phyloP scores from a whole-genome alignment of 352 stramenopile species.

The Phytophthora sp. region DNA sequence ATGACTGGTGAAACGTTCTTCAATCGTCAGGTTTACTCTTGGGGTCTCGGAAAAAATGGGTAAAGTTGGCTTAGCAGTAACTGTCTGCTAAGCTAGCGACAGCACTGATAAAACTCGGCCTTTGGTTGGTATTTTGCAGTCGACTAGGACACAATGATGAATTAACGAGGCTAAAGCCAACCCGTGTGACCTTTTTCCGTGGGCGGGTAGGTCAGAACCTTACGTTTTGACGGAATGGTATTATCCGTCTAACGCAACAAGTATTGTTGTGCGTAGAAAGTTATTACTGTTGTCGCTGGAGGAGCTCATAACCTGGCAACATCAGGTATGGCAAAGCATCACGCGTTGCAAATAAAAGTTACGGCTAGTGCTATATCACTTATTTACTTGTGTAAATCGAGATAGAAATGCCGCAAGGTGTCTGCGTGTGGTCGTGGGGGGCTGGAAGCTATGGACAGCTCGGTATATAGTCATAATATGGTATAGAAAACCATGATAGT shows the following conservation, averaged over 20 bases:
- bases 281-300: conserved; percentile 55
- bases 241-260: too few species aligned
- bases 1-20: conserved; percentile 68
- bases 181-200: conserved; percentile 72
- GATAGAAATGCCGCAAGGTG: conserved; percentile 57
- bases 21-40: conserved; percentile 84
- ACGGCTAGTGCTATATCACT: background rate
- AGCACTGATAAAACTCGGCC: background rate
- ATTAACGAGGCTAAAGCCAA: conserved; percentile 56
- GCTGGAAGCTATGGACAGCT: conserved; percentile 68
- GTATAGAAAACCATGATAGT: too few species aligned
- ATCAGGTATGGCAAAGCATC: conserved; percentile 42
- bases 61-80: too few species aligned
- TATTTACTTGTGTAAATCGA: background rate
- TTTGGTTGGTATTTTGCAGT: too few species aligned
- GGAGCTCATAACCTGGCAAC: conserved; percentile 72
- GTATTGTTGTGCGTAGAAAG: conserved; percentile 61
- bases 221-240: too few species aligned
- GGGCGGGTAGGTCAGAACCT: conserved; percentile 48
- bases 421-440: conserved; percentile 82
- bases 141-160: conserved; percentile 74
- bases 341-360: background rate
- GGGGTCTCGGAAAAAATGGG: conserved; percentile 71
- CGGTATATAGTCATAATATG: conserved; percentile 30
- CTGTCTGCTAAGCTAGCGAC: background rate